Evolutionary conservation across 352 stramenopile species (phyloP), one percentile per base, ranked within the genome.

Genomic region (Pythium pyrilobum): DNA sequence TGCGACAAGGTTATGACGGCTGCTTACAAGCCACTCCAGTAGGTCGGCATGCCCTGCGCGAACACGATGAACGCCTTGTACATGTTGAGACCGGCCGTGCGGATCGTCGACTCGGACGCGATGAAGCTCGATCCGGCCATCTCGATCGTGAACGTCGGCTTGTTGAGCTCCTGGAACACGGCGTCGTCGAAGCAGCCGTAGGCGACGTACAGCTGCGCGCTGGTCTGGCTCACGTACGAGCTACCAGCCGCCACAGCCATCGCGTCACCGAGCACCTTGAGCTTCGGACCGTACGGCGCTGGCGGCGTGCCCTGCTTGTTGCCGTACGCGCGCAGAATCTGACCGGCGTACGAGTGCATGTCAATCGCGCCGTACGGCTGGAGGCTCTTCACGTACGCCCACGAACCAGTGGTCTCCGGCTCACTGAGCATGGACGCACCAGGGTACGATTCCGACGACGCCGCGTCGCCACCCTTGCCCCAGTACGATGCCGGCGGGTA

Each of bases 151-250:
- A 71, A 36, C 13, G 47, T 51, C 16, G 58, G 33, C 43, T 67
- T 67, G 44, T 62, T 52, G 27, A 67, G 62, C 27, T 53, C 42
- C 18, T 60, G 46, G 27, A 71, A 71, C 28, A 71, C 33, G 40
- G 48, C 51, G 31, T 71, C 62, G 6, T 44, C 40, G 39, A 71
- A 71, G 39, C 51, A 60, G 33, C 62, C 62, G 40, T 71, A 71
- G 7, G 52, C 51, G 27, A 61, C 32, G 58, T 71, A 71, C 25
- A 71, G 40, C n/a, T 60, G 34, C 16, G 34, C 43, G 5, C 33
- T 51, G 21, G 50, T 61, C 31, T 61, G 34, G 31, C 50, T 56
- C 39, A 32, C 4, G 12, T 48, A 50, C 3, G 31, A 29, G n/a
- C 31, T 58, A 44, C 31, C 51, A 21, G 43, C 46, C 7, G 52